Evolutionary conservation across 2,329 filamentous ascomycete genomes (phyloP).

Genomic region (Botrytis hyacinthi): DNA sequence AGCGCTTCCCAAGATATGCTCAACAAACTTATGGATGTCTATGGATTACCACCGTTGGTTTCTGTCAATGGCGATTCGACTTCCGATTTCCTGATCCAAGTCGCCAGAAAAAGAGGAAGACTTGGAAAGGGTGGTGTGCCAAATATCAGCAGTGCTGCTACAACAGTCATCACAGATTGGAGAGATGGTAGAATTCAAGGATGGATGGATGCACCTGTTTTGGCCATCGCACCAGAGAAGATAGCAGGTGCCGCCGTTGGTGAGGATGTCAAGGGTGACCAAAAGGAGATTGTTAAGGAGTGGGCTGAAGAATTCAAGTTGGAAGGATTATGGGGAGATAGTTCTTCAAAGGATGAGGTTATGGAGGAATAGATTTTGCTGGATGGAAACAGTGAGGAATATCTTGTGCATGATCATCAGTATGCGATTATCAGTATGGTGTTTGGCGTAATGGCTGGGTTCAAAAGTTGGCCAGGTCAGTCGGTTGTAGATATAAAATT

Average conservation of each 20-base stretch:
- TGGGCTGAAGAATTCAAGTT: slow-evolving; percentile 96
- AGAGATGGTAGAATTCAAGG: slow-evolving; percentile 92
- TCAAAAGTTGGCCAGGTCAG: slow-evolving; percentile 14
- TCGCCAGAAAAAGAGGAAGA: slow-evolving; percentile 87
- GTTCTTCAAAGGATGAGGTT: slow-evolving; percentile 28
- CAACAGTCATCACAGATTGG: slow-evolving; percentile 95
- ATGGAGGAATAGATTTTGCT: slow-evolving; percentile 34
- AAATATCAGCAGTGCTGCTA: slow-evolving; percentile 82
- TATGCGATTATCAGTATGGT: slow-evolving; percentile 7
- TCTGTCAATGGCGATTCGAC: slow-evolving; percentile 70
- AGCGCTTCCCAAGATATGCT: slow-evolving; percentile 71
- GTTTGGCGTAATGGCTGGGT: slow-evolving; percentile 12
- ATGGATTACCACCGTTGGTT: slow-evolving; percentile 79
- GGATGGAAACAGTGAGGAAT: neutral
- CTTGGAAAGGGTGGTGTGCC: slow-evolving; percentile 87
- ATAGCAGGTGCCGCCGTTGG: slow-evolving; percentile 42
- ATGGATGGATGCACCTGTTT: slow-evolving; percentile 75
- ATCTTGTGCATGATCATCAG: slow-evolving; percentile 11
- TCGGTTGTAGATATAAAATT: slow-evolving; percentile 3
- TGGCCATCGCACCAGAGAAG: slow-evolving; percentile 50
- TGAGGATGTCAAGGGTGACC: slow-evolving; percentile 56
- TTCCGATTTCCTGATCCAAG: slow-evolving; percentile 90
- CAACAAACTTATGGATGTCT: slow-evolving; percentile 76
- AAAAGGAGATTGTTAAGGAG: slow-evolving; percentile 86
- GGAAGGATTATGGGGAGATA: slow-evolving; percentile 85